Conservation (phyloP, 805 yeast genomes). For the Ogataea ramenticola region DNA sequence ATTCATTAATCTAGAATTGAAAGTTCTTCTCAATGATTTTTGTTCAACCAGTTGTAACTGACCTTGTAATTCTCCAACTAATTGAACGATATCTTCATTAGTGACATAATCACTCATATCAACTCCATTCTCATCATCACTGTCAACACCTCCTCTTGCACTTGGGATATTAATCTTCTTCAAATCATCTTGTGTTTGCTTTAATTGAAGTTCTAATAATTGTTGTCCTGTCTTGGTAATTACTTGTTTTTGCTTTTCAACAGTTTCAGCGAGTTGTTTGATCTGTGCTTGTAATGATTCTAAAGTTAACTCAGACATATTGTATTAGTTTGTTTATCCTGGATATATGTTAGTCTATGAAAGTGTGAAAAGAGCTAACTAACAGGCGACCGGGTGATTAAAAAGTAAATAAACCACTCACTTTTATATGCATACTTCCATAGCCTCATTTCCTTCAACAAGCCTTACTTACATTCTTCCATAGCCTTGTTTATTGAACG, state of each 20-base stretch:
- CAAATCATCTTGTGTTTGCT: constrained; percentile 32
- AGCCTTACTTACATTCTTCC: too few relatives aligned
- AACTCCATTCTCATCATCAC: constrained; percentile 1
- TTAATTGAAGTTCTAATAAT: constrained; percentile 61
- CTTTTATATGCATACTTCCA: too few relatives aligned
- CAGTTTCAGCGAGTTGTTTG: constrained; percentile 41
- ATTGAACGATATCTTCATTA: constrained; percentile 76
- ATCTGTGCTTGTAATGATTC: constrained; percentile 38
- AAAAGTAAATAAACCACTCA: too few relatives aligned
- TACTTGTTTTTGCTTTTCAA: constrained; percentile 57
- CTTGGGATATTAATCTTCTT: constrained; percentile 16
- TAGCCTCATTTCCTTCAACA: too few relatives aligned
- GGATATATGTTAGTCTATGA: too few relatives aligned
- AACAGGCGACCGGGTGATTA: too few relatives aligned
- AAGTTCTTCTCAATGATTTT: constrained; percentile 62
- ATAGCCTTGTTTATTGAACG: too few relatives aligned
- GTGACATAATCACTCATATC: constrained; percentile 60
- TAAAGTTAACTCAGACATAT: constrained; percentile 18
- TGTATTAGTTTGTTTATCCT: too few relatives aligned
- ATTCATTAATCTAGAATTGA: constrained; percentile 45
- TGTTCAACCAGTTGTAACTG: constrained; percentile 78
- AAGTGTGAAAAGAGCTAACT: too few relatives aligned
- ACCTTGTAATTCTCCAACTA: constrained; percentile 85
- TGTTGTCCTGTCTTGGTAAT: constrained; percentile 77
- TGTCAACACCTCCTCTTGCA: constrained; percentile 12